These are phyloP conservation scores for Ceratobasidium sp. DNA, from an alignment of 1,284 basidiomycete species.

Conservation along the genomic window DNA sequence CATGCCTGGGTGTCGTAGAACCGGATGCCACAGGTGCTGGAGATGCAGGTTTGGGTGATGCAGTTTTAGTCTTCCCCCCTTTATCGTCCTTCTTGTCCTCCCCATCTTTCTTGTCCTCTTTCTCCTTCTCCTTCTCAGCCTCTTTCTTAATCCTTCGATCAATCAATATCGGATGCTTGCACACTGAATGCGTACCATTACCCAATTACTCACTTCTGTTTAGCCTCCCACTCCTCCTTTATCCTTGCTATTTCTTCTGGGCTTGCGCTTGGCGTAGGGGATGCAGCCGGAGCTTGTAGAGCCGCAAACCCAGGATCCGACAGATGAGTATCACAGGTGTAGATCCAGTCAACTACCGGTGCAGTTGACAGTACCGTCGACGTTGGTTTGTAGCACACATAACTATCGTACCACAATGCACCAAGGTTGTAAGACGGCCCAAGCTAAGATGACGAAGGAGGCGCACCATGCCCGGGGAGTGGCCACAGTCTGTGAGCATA, in stretches of 20 bases:
- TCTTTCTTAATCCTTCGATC: conserved; percentile 47
- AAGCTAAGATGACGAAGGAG: conserved; percentile 25
- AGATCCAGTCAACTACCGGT: conserved; percentile 80
- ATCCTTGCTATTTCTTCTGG: conserved; percentile 79
- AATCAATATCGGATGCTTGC: not conserved
- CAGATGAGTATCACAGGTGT: conserved; percentile 77
- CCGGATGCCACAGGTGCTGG: conserved; percentile 36
- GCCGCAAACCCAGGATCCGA: conserved; percentile 77
- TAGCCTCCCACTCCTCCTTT: conserved; percentile 83
- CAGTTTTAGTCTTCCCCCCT: conserved; percentile 51
- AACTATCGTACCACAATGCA: conserved; percentile 33
- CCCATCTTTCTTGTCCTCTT: conserved; percentile 58
- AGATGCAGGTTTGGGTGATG: conserved; percentile 39
- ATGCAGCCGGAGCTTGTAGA: conserved; percentile 59
- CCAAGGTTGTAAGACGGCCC: not conserved
- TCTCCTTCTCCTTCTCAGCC: conserved; percentile 60
- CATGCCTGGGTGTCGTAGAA: conserved; percentile 44
- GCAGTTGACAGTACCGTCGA: conserved; percentile 79
- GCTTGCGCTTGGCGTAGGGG: conserved; percentile 63
- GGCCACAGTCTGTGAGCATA: conserved; percentile 46
- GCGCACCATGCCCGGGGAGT: conserved; percentile 50
- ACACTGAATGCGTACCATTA: not conserved
- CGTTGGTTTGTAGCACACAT: conserved; percentile 70
- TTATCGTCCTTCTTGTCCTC: conserved; percentile 58
- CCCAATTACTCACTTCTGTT: conserved; percentile 57